These are phyloP conservation scores for Solanum hybrid DNA, from an alignment of 305 asterid species.

Conservation along the genomic window DNA sequence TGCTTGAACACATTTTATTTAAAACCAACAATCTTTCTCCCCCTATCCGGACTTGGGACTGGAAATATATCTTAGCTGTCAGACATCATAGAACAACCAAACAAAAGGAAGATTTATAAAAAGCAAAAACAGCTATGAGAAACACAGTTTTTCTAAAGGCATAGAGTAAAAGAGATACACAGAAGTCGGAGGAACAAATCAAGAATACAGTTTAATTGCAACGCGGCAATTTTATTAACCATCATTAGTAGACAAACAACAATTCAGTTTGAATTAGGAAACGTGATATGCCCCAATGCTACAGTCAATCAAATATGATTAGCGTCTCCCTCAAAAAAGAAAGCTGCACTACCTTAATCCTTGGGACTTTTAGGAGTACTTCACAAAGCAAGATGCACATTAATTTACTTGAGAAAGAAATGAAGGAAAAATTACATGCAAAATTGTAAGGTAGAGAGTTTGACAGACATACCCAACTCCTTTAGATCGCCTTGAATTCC, in stretches of 20 bases:
- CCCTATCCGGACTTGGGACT: background rate
- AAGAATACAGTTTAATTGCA: background rate
- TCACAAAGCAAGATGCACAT: background rate
- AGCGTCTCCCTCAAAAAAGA: background rate
- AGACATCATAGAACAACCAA: background rate
- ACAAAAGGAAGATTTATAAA: background rate
- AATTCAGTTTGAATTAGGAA: background rate
- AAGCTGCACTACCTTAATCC: background rate
- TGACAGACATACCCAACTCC: slow-evolving; percentile 85
- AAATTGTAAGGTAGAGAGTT: background rate
- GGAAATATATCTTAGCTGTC: background rate
- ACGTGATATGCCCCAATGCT: background rate
- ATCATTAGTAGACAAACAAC: background rate
- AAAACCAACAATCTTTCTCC: background rate
- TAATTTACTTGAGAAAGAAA: background rate
- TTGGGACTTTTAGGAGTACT: background rate
- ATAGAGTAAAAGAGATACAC: background rate
- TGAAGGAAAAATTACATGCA: background rate
- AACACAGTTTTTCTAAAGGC: background rate
- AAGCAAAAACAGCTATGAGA: background rate
- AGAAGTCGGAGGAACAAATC: background rate
- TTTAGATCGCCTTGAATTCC: slow-evolving; percentile 92
- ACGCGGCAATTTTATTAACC: background rate
- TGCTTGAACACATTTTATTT: background rate
- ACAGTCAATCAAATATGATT: background rate